Base-by-base conservation (phyloP, 371 early-diverging fungal genomes). In the Mucor irregularis region DNA sequence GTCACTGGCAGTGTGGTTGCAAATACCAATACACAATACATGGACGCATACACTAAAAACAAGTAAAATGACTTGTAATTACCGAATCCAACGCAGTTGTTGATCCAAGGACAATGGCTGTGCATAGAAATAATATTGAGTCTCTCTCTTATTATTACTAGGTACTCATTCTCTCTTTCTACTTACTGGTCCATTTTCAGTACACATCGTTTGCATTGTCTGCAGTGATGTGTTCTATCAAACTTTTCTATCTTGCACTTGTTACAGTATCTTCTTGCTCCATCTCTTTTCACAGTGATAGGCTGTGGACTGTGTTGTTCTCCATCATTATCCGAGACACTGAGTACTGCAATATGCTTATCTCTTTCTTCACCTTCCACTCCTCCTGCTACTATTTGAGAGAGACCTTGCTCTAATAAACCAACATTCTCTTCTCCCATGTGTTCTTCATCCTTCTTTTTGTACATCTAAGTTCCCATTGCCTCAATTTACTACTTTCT, bases 131-230 rank as follows among this genome's bases (percentile, higher is more conserved):
- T 24, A 2, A 35, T 5, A n/a, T 10, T 3, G 28, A 24, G 2
- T 34, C n/a, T n/a, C n/a, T n/a, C n/a, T n/a, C n/a, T n/a, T n/a
- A n/a, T n/a, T n/a, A n/a, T n/a, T n/a, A n/a, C n/a, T n/a, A n/a
- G n/a, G 38, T 1, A 37, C 21, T 17, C 28, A 34, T 14, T 14
- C 0, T 8, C 7, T 25, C 24, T 14, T 8, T 33, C 29, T 14
- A 74, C 80, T 80, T 73, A 82, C 83, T 88, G 88, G 65, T 89
- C 89, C 83, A 86, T 84, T 48, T 86, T 85, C 16, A 86, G 56
- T 8, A 84, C 73, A 57, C 87, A 86, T 54, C 76, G 56, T 51
- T 78, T 74, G 49, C 88, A 89, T 8, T 69, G 70, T 22, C 82
- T 69, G 68, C 90, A 89, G 56, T 89, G 90, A 49, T 87, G 87